Base-by-base conservation (phyloP, 371 early-diverging fungal species). In the Apophysomyces trapeziformis region DNA sequence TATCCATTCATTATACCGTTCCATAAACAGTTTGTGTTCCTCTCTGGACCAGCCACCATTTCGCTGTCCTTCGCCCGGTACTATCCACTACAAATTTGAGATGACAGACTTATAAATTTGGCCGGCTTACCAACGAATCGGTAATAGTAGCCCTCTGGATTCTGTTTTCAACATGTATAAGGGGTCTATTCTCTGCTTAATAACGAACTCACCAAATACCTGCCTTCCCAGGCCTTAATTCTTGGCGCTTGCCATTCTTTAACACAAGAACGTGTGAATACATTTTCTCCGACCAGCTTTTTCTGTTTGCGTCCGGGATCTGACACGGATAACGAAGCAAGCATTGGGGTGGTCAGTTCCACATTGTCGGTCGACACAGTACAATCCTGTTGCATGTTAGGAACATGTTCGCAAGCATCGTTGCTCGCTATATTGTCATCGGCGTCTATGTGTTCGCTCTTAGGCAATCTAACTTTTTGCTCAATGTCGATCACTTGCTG, bases 121-220 rank as follows among this genome's bases (percentile, higher is more conserved):
- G 6, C 5, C 1, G 37, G 57, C 74, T 45, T 77, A 81, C 85
- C 82, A 36, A 86, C 86, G 68, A 92, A 91, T 70, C 93, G 87
- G 66, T 88, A 94, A 64, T 90, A 92, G 69, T 83, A 89, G 0
- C 81, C 83, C 66, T 90, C 90, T 0, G 85, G 76, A 63, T 82
- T 84, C 83, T 82, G 57, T 12, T 58, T 21, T 57, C 36, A 59
- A 13, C 14, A 45, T 35, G 8, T 38, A 63, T 38, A 11, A 38
- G 9, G 18, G 18, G n/a, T 13, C 7, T 21, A 39, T 8, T 12
- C 43, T 6, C 57, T 18, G 36, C 36, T 37, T 54, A 38, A 5
- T 12, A 8, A 1, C 13, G 26, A 18, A 64, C 58, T 67, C 70
- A 82, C 82, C 61, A 76, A 47, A 47, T 80, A 69, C 4, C 86